These are phyloP conservation scores for Trichosanthes truncata DNA, from an alignment of 306 rosid species.

Conservation along the genomic window DNA sequence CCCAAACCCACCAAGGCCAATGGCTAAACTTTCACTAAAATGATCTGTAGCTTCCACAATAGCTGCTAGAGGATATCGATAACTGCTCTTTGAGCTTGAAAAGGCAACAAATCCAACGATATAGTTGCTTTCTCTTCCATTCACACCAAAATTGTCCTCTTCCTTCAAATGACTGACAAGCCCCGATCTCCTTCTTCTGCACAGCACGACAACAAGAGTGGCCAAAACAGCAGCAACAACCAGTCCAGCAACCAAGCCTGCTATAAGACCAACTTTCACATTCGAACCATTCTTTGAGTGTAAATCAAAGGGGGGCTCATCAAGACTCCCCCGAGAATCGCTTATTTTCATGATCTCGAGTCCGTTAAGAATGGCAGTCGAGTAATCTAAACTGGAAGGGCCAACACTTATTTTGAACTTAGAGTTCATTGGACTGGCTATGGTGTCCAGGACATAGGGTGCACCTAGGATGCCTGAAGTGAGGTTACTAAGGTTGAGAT, in stretches of 20 bases:
- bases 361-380: slow-evolving; percentile 48
- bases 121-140: slow-evolving; percentile 11
- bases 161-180: slow-evolving; percentile 25
- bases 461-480: slow-evolving; percentile 24
- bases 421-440: slow-evolving; percentile 16
- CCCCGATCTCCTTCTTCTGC: slow-evolving; percentile 30
- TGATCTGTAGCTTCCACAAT: slow-evolving; percentile 51
- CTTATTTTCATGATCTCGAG: slow-evolving; percentile 60
- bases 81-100: slow-evolving; percentile 34
- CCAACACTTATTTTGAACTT: slow-evolving; percentile 46
- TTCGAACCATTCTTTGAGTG: slow-evolving; percentile 12
- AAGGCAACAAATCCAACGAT: slow-evolving; percentile 12
- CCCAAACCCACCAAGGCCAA: slow-evolving; percentile 70
- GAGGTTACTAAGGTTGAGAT: slow-evolving; percentile 18
- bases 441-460: slow-evolving; percentile 44
- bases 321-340: slow-evolving; percentile 30
- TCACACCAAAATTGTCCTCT: slow-evolving; percentile 11
- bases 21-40: slow-evolving; percentile 42
- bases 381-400: neutral
- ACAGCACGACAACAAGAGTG: slow-evolving; percentile 17
- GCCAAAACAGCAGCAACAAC: slow-evolving; percentile 19
- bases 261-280: slow-evolving; percentile 26
- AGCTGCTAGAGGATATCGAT: slow-evolving; percentile 36
- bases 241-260: slow-evolving; percentile 29
- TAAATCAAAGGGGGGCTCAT: slow-evolving; percentile 17